Evolutionary conservation across 139 green algal genomes (phyloP).

Genomic region (Chlorella sp.): DNA sequence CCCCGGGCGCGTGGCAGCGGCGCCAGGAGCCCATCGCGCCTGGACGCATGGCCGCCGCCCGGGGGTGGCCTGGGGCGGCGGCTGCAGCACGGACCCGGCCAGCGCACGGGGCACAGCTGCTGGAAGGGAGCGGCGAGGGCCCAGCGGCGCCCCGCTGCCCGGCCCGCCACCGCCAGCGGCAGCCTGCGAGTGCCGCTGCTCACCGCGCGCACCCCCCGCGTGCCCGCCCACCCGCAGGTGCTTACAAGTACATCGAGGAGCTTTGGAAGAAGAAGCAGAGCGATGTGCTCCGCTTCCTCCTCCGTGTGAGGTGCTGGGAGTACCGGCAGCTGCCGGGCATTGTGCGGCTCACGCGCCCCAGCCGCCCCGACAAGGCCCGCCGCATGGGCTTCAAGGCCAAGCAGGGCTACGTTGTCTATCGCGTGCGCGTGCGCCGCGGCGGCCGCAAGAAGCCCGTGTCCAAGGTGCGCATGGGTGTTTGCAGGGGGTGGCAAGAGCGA

Average conservation of each 20-base stretch:
- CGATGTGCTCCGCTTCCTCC: conserved; percentile 98
- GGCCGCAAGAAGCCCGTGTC: conserved; percentile 95
- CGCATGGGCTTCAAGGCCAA: conserved; percentile 98
- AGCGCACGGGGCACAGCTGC: no score
- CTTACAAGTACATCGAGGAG: conserved; percentile 89
- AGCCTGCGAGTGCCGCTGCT: neutral
- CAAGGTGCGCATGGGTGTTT: conserved; percentile 78
- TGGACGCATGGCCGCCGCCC: no score
- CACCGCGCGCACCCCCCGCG: neutral
- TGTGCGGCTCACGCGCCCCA: conserved; percentile 87
- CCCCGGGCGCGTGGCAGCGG: no score
- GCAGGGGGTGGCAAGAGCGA: no score
- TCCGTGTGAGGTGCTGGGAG: conserved; percentile 99
- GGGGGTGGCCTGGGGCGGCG: no score
- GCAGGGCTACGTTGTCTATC: conserved; percentile 97
- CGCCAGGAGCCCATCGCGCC: no score
- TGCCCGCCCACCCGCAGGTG: neutral
- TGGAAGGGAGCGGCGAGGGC: no score
- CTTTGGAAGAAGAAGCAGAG: conserved; percentile 99
- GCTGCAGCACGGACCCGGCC: no score
- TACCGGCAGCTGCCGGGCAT: conserved; percentile 96
- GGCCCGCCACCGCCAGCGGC: no score
- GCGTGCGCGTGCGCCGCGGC: conserved; percentile 95
- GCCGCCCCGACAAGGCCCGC: conserved; percentile 97
- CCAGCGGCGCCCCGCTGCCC: no score